Evolutionary conservation across 2,329 filamentous ascomycete genomes (phyloP).

Genomic region (Monilinia fructigena): DNA sequence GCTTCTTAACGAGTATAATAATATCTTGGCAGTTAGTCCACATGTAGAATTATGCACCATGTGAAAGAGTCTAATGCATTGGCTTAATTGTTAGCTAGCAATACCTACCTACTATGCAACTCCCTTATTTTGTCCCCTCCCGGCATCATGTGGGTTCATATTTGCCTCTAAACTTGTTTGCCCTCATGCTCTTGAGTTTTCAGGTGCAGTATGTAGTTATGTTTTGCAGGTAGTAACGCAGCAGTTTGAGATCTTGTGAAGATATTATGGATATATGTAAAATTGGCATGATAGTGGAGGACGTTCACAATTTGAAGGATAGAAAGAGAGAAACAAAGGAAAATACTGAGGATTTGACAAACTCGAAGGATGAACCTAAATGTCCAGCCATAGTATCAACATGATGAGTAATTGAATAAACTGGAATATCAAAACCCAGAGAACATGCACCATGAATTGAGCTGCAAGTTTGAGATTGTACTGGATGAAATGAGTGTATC

Average conservation of each 20-base stretch:
- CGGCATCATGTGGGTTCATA: too few relatives aligned
- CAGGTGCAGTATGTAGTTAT: neutral
- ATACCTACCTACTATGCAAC: too few relatives aligned
- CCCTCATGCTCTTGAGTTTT: too few relatives aligned
- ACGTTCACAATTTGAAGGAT: neutral
- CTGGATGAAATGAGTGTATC: neutral
- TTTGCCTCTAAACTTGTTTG: too few relatives aligned
- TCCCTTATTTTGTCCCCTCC: too few relatives aligned
- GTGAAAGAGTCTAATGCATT: too few relatives aligned
- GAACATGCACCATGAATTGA: neutral
- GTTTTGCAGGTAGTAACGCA: neutral
- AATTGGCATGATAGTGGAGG: neutral
- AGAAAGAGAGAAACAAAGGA: neutral
- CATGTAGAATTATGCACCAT: too few relatives aligned
- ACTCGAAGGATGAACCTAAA: neutral
- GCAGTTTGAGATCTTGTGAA: neutral
- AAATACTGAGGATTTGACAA: neutral
- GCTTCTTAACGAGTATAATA: too few relatives aligned
- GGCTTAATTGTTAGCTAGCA: too few relatives aligned
- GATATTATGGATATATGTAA: neutral
- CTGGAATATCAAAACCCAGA: neutral
- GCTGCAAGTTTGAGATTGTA: neutral
- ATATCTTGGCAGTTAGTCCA: too few relatives aligned
- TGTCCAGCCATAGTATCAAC: neutral
- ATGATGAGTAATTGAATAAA: neutral